Conservation (phyloP, 495 filamentous ascomycete genomes). For the Bacidia gigantensis region DNA sequence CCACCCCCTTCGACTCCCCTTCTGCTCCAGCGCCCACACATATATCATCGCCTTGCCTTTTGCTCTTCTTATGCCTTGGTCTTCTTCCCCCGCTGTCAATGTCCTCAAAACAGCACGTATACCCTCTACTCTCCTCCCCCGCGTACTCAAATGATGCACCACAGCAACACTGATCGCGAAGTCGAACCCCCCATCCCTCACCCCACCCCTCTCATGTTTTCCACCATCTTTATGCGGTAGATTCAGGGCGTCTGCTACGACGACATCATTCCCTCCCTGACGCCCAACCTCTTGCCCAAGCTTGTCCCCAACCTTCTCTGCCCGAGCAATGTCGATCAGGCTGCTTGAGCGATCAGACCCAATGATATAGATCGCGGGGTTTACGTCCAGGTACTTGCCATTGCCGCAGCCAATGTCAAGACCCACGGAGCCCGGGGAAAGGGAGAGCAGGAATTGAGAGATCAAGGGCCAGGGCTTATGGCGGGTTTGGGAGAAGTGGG, state of each 20-base stretch:
- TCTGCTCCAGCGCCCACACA: conserved; percentile 96
- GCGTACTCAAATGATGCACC: conserved; percentile 86
- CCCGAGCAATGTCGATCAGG: conserved; percentile 54
- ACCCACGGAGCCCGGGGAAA: conserved; percentile 62
- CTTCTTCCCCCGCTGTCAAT: conserved; percentile 31
- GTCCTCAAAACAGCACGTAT: conserved; percentile 58
- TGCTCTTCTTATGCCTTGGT: not conserved
- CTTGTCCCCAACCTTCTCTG: not conserved
- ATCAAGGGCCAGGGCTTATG: conserved; percentile 98
- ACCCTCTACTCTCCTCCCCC: conserved; percentile 55
- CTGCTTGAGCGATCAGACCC: conserved; percentile 74
- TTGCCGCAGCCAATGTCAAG: conserved; percentile 88
- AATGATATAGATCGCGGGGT: conserved; percentile 64
- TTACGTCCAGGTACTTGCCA: conserved; percentile 83
- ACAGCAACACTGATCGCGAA: conserved; percentile 95
- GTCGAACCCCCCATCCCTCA: conserved; percentile 56
- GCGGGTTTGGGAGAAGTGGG: conserved; percentile 86
- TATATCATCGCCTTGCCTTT: conserved; percentile 59
- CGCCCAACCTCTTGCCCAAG: not conserved
- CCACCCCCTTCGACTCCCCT: conserved; percentile 80
- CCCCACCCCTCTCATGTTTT: no score
- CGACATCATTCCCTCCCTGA: conserved; percentile 9
- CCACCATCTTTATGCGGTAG: conserved; percentile 51
- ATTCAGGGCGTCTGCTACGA: conserved; percentile 57
- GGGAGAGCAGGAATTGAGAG: conserved; percentile 56